phyloP scores from a whole-genome alignment of 345 rosid genomes.

The Eucalyptus erythrocorys region DNA sequence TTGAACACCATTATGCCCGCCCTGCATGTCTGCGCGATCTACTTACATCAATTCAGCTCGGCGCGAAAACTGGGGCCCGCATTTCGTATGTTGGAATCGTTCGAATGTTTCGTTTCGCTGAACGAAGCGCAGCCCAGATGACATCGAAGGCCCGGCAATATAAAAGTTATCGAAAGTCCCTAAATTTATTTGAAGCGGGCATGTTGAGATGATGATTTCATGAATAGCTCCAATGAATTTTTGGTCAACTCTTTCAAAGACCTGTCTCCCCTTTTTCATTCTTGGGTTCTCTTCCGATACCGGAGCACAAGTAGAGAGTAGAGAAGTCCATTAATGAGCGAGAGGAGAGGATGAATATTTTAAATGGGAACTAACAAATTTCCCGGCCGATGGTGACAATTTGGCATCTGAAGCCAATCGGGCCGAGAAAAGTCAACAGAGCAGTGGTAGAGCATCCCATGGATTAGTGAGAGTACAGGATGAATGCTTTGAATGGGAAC shows the following conservation, averaged over 20 bases:
- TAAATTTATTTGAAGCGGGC: neutral
- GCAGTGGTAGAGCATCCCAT: too few species aligned
- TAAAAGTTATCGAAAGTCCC: neutral
- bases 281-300: neutral
- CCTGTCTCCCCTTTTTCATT: neutral
- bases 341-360: neutral
- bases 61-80: neutral
- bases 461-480: too few species aligned
- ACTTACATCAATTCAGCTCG: neutral
- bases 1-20: neutral
- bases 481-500: too few species aligned
- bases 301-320: neutral
- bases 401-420: neutral
- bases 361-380: neutral
- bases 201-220: neutral
- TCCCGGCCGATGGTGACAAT: neutral
- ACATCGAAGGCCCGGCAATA: neutral
- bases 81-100: neutral
- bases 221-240: neutral
- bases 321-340: neutral
- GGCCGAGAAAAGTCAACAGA: neutral
- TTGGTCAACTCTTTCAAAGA: neutral
- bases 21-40: neutral
- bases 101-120: neutral
- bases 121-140: neutral